Conservation (phyloP, 768 basidiomycete genomes). For the Phylloporus scabripes region DNA sequence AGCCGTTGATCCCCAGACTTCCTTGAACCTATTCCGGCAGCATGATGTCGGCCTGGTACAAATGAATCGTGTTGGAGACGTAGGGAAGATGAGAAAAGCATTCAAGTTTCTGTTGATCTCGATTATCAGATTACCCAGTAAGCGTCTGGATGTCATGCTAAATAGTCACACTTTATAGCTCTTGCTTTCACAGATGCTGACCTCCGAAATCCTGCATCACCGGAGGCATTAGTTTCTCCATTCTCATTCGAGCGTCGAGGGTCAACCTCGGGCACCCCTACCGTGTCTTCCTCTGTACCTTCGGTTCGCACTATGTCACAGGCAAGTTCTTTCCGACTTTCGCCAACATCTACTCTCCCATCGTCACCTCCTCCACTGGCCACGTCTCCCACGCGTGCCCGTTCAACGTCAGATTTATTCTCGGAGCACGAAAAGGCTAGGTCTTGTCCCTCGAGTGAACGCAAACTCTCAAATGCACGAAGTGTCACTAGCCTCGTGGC, state of each 20-base stretch:
- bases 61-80: slow-evolving; percentile 51
- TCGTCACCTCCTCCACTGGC: slow-evolving; percentile 36
- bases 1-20: slow-evolving; percentile 52
- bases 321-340: slow-evolving; percentile 24
- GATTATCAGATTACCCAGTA: slow-evolving; percentile 44
- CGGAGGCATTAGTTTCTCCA: slow-evolving; percentile 46
- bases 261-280: slow-evolving; percentile 49
- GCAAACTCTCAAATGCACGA: slow-evolving; percentile 28
- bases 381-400: slow-evolving; percentile 48
- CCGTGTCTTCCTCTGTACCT: slow-evolving; percentile 38
- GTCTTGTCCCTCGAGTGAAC: slow-evolving; percentile 20
- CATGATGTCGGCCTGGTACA: slow-evolving; percentile 79
- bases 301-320: slow-evolving; percentile 31
- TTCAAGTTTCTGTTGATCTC: slow-evolving; percentile 73
- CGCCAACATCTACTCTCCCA: slow-evolving; percentile 32
- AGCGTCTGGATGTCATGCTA: slow-evolving; percentile 12
- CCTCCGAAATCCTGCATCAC: slow-evolving; percentile 70
- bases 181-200: slow-evolving; percentile 33
- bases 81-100: slow-evolving; percentile 66
- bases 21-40: slow-evolving; percentile 43
- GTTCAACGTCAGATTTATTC: slow-evolving; percentile 50
- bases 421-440: slow-evolving; percentile 39
- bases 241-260: slow-evolving; percentile 50
- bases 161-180: slow-evolving; percentile 9
- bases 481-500: slow-evolving; percentile 24